Percentiles rank a stretch among this genome's conserved stretches.
Evolutionary conservation across 768 basidiomycete species (phyloP).

Genomic region (Suillus americanus): DNA sequence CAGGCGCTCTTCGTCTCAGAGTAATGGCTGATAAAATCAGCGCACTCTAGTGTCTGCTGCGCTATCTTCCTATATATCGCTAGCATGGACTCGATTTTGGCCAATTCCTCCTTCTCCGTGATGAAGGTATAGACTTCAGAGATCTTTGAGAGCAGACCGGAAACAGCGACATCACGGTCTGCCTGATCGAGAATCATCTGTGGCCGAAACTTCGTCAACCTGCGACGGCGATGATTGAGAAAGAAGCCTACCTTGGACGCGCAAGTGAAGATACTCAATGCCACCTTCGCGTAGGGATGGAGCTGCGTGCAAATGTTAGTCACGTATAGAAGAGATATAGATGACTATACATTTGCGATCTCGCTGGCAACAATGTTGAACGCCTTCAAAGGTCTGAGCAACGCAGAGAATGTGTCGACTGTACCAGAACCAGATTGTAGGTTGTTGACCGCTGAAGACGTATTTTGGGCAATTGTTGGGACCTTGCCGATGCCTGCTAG

Average conservation of each 20-base stretch:
- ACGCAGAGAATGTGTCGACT: neutral
- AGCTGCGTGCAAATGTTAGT: neutral
- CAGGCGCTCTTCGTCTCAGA: constrained; percentile 22
- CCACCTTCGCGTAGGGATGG: neutral
- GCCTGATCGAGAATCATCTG: neutral
- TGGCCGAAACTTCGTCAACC: neutral
- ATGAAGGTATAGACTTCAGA: neutral
- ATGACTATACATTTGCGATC: neutral
- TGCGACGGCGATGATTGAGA: neutral
- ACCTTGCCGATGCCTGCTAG: neutral
- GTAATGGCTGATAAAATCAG: constrained; percentile 28
- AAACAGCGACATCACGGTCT: neutral
- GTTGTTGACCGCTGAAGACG: neutral
- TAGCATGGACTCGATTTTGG: neutral
- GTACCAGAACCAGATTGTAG: neutral
- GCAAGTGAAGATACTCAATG: neutral
- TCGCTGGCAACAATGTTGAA: neutral
- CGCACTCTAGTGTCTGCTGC: constrained; percentile 24
- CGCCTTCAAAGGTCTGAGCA: neutral
- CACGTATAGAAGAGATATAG: neutral
- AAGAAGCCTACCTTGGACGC: neutral
- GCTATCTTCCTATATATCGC: neutral
- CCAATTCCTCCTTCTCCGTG: neutral
- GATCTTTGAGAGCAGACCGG: neutral
- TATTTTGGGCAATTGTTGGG: too few relatives aligned